A percentile compares a stretch with the other conserved stretches of the same genome.
Conservation (phyloP, 768 basidiomycete genomes). For the Pulveroboletus sp. region DNA sequence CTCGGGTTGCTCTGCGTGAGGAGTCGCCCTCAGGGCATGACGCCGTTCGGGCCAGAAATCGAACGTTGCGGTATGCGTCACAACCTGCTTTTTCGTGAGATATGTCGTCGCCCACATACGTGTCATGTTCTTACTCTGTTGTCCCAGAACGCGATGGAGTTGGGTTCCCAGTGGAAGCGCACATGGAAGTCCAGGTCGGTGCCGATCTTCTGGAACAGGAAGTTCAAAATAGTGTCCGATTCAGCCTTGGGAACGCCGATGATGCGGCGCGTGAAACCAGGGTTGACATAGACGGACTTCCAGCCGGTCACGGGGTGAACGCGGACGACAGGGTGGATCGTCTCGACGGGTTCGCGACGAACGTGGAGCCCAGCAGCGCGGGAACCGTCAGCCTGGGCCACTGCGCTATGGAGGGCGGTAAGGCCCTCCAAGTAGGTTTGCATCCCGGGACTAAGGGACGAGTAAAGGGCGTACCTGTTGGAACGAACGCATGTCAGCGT, state of each 20-base stretch:
- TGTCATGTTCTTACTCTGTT: constrained; percentile 51
- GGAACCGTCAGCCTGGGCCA: constrained; percentile 72
- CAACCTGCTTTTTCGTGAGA: constrained; percentile 40
- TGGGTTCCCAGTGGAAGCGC: constrained; percentile 71
- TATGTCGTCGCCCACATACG: not conserved
- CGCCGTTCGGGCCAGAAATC: constrained; percentile 77
- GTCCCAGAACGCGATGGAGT: constrained; percentile 84
- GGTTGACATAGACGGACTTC: constrained; percentile 82
- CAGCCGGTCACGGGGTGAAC: constrained; percentile 82
- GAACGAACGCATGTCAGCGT: constrained; percentile 4
- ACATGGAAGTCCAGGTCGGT: constrained; percentile 72
- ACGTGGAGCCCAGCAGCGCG: constrained; percentile 66
- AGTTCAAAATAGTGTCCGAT: constrained; percentile 65
- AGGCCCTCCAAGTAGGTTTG: constrained; percentile 75
- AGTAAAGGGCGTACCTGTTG: constrained; percentile 74
- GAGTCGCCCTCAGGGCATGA: constrained; percentile 77
- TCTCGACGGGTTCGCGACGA: constrained; percentile 63
- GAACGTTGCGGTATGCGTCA: constrained; percentile 75
- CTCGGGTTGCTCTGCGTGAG: constrained; percentile 73
- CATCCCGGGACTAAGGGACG: constrained; percentile 68
- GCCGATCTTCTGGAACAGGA: constrained; percentile 68
- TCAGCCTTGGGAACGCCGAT: constrained; percentile 77
- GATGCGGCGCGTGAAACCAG: constrained; percentile 77
- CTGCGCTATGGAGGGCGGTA: constrained; percentile 69
- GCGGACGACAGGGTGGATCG: constrained; percentile 74